Percentiles rank a stretch among this genome's conserved stretches.
Conservation (phyloP, 2,329 filamentous ascomycete species). For the Fusarium begoniae region DNA sequence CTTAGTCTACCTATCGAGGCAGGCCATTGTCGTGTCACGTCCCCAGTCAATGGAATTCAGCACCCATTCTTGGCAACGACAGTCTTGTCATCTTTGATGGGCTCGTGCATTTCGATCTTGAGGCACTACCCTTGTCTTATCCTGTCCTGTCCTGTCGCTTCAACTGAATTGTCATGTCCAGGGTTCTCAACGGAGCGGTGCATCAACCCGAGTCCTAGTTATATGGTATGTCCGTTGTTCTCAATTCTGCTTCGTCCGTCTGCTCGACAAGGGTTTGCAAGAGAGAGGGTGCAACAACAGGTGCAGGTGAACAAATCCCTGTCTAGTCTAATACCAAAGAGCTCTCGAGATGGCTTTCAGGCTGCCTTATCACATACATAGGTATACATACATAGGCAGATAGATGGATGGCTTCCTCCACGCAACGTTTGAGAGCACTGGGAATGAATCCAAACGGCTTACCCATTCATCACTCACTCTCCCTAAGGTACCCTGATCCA, state of each 20-base stretch:
- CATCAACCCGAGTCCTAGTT: not conserved
- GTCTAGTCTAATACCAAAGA: slow-evolving; percentile 24
- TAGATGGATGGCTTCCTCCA: slow-evolving; percentile 12
- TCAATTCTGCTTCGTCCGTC: slow-evolving; percentile 19
- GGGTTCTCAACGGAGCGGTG: slow-evolving; percentile 17
- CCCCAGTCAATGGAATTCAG: not conserved
- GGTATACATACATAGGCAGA: not conserved
- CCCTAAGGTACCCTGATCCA: not conserved
- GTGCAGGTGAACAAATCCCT: slow-evolving; percentile 24
- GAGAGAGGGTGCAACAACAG: slow-evolving; percentile 19
- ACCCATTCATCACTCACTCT: not conserved
- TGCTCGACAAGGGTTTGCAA: slow-evolving; percentile 24
- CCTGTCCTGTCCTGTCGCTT: slow-evolving; percentile 3
- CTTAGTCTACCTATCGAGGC: not conserved
- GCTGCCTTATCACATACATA: not conserved
- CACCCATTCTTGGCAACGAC: not conserved
- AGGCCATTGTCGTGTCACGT: not conserved
- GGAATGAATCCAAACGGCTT: not conserved
- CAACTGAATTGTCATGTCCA: slow-evolving; percentile 34
- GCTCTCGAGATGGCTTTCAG: slow-evolving; percentile 20
- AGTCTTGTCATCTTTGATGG: slow-evolving; percentile 3
- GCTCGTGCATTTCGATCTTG: slow-evolving; percentile 33
- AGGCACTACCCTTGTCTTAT: slow-evolving; percentile 21
- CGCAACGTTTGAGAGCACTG: slow-evolving; percentile 1
- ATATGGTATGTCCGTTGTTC: not conserved